These are phyloP conservation scores for Vachellia collinsii DNA, from an alignment of 306 rosid species.

Conservation along the genomic window DNA sequence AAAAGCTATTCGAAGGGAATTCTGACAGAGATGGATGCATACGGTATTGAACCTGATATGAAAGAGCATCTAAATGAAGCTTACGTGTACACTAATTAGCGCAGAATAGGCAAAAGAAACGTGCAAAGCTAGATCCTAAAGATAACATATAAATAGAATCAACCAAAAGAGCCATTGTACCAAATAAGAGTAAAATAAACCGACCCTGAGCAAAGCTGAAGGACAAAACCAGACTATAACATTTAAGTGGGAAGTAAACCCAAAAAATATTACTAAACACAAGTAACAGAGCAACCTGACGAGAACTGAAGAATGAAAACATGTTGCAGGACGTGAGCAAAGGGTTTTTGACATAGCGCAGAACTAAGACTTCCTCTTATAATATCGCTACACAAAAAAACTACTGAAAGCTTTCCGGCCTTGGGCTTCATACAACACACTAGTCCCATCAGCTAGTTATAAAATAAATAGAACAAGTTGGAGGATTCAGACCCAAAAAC, in stretches of 20 bases:
- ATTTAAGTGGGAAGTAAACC: background rate
- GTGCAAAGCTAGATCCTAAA: background rate
- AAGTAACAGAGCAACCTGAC: background rate
- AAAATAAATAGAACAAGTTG: background rate
- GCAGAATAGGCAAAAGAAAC: background rate
- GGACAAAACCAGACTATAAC: background rate
- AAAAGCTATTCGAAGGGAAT: conserved; percentile 97
- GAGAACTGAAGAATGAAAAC: background rate
- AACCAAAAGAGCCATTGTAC: background rate
- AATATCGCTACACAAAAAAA: background rate
- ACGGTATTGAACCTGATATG: conserved; percentile 93
- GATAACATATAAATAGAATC: background rate
- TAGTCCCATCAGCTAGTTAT: background rate
- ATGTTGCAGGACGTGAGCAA: background rate
- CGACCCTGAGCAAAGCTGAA: background rate
- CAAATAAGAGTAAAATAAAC: background rate
- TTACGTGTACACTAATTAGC: background rate
- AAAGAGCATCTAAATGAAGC: conserved; percentile 25
- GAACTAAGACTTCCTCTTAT: background rate
- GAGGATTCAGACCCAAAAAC: background rate
- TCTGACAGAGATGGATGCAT: conserved; percentile 99
- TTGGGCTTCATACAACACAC: background rate
- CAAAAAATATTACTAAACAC: background rate
- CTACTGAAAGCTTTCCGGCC: background rate
- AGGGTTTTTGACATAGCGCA: background rate